Evolutionary conservation across 176 grass and related monocot species (phyloP).

Genomic region (Guadua angustifolia): DNA sequence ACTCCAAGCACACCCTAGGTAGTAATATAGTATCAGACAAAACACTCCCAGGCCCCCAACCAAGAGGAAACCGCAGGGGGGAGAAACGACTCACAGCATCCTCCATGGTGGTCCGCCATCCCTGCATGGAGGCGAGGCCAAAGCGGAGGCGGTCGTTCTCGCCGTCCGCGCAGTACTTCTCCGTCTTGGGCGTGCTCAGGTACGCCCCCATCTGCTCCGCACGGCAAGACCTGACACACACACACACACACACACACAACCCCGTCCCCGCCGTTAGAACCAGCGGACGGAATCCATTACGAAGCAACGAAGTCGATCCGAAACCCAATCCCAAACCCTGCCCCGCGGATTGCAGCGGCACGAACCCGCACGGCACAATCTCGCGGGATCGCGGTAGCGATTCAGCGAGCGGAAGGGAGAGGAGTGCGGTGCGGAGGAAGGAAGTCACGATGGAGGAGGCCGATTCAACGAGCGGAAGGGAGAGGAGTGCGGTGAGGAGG

Average conservation of each 20-base stretch:
- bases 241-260: neutral
- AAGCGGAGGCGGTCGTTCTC: slow-evolving; percentile 63
- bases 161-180: slow-evolving; percentile 70
- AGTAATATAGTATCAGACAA: neutral
- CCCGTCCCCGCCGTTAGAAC: neutral
- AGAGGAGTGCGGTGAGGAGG: neutral
- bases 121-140: slow-evolving; percentile 95
- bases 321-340: neutral
- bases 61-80: neutral
- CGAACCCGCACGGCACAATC: neutral
- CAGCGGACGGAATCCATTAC: neutral
- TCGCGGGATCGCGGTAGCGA: neutral
- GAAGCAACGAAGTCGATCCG: neutral
- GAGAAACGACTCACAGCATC: slow-evolving; percentile 65
- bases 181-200: slow-evolving; percentile 95
- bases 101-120: slow-evolving; percentile 96
- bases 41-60: neutral
- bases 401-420: neutral
- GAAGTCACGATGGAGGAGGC: slow-evolving; percentile 31
- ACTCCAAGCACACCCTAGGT: neutral
- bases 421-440: neutral
- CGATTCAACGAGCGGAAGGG: neutral
- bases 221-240: neutral
- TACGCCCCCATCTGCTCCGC: slow-evolving; percentile 78
- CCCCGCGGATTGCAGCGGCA: neutral